Evolutionary conservation across 2,329 filamentous ascomycete species (phyloP).

Genomic region (Penicillium fuscoglaucum): DNA sequence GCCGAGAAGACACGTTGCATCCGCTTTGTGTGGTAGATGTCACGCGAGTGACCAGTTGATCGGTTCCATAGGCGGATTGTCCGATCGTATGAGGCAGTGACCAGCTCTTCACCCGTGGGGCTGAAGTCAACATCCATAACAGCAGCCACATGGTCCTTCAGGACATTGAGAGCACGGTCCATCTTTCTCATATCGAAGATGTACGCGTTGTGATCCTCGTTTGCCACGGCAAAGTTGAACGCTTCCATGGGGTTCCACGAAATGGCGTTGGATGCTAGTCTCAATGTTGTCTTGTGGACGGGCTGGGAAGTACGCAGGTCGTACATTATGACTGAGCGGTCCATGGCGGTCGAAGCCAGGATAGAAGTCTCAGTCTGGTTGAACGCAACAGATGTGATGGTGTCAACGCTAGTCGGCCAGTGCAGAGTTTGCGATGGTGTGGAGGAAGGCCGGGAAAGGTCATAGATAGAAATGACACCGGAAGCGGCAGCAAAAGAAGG

Average conservation of each 20-base stretch:
- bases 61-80: conserved; percentile 84
- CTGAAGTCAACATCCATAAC: conserved; percentile 97
- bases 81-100: conserved; percentile 84
- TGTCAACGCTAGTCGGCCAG: conserved; percentile 88
- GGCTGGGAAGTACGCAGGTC: conserved; percentile 85
- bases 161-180: conserved; percentile 80
- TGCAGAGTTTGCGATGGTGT: conserved; percentile 77
- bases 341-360: conserved; percentile 78
- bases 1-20: conserved; percentile 93
- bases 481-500: conserved; percentile 77
- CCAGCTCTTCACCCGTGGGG: conserved; percentile 89
- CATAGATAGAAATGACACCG: conserved; percentile 81
- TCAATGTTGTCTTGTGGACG: conserved; percentile 76
- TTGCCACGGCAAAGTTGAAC: conserved; percentile 90
- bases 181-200: conserved; percentile 95
- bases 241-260: conserved; percentile 97
- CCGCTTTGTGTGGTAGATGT: conserved; percentile 95
- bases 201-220: conserved; percentile 90
- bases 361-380: conserved; percentile 94
- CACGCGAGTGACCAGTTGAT: conserved; percentile 77
- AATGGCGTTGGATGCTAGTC: conserved; percentile 78
- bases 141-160: conserved; percentile 85
- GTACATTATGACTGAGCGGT: conserved; percentile 85
- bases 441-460: conserved; percentile 73
- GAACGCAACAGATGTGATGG: conserved; percentile 83